Evolutionary conservation across 805 yeast species (phyloP), one percentile per base, ranked within the genome.

Genomic region (Kuraishia piskuri): DNA sequence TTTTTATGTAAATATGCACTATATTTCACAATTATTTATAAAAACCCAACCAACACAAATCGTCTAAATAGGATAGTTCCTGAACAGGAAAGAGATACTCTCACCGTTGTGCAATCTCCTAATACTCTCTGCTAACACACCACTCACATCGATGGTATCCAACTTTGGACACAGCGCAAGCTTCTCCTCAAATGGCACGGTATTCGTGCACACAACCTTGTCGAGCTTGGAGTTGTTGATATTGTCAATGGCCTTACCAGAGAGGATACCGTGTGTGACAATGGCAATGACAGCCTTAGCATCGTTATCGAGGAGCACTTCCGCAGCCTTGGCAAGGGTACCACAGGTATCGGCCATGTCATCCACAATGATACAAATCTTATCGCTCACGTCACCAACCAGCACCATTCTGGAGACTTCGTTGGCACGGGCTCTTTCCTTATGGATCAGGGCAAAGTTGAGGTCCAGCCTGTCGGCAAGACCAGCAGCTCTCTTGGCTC

Each of bases 291-390:
- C 94, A 54, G 82, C 76, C 61, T 80, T 74, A 49, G 92, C 94
- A 36, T 78, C 78, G 61, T 86, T 83, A 24, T 80, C 83, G 55
- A 87, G 65, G 53, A 88, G 72, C 14, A 84, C 80, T 57, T 88
- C 92, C 22, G 90, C 88, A 44, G 94, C 94, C 68, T 87, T 88
- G 52, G 85, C 88, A 58, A 88, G 71, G 20, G 95, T 88, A 57
- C 94, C 95, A 71, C 95, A 88, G 21, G 95, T 88, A 66, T 88
- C 95, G 49, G 94, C 94, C 90, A 88, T 88, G 68, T 88, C 95
- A 70, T 88, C 95, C 48, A 88, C 88, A 60, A 88, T 80, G 53
- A 88, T 74, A 72, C 94, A 88, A 50, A 82, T 75, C 68, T 87
- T 87, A 56, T 80, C 84, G 2, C 83, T 71, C 40, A 88, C 95